Evolutionary conservation across 2,329 filamentous ascomycete species (phyloP), one percentile per base, ranked within the genome.

Genomic region (Herpotrichia juniperi): DNA sequence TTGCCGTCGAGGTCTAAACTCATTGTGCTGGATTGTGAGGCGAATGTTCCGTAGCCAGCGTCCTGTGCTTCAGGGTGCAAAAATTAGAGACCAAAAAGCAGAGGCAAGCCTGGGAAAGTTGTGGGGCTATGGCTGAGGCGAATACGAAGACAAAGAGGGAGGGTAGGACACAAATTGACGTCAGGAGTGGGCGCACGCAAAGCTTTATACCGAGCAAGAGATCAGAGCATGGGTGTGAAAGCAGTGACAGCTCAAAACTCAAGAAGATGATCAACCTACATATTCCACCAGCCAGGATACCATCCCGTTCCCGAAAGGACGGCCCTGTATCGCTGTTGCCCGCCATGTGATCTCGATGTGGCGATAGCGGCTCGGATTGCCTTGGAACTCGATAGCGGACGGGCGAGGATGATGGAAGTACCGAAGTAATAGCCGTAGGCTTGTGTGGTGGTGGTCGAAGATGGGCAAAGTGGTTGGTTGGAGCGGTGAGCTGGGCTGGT

Each of bases 1-100:
- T 72, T 69, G 25, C 50, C 51, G 37, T 66, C 64, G 16, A 51
- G 22, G 4, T 59, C 61, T 2, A 49, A 30, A 34, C 58, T 58
- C 63, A 67, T 68, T 24, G 28, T 54, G 46, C 26, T 37, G 17
- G 46, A 48, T 14, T 25, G 25, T 12, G 46, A 51, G n/a, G 52
- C 26, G 40, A 55, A 53, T 7, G 56, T 57, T 17, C 56, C 56
- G 58, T 59, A 61, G 21, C 42, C 39, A 11, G 45, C 19, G 11
- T 52, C 43, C 28, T 45, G 44, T 37, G 54, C 56, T 56, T 43
- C 17, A 31, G 16, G 14, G 47, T 17, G 40, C 16, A 11, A 43
- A 28, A 43, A 37, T 50, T 40, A 50, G 46, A 50, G 21, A 7
- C 4, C 42, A 14, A 30, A 28, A 32, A 17, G 34, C 7, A 21